Percentiles rank a stretch among this genome's conserved stretches.
phyloP scores from a whole-genome alignment of 1,139 yeast species.

The Yarrowia galli region DNA sequence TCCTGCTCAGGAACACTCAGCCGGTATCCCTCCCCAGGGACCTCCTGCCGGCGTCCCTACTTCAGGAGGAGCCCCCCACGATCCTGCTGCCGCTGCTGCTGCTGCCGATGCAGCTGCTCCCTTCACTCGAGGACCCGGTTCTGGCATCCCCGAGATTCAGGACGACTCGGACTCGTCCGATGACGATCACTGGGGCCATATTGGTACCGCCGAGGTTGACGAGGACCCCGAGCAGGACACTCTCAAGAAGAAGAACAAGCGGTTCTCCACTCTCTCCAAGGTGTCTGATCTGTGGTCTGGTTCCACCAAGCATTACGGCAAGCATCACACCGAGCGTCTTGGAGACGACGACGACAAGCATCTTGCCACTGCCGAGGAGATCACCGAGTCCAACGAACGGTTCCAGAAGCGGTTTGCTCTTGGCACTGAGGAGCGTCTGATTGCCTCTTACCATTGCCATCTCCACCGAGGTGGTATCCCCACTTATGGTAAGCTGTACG shows the following conservation, averaged over 20 bases:
- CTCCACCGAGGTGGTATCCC: constrained; percentile 72
- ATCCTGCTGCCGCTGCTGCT: constrained; percentile 2
- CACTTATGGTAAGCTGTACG: constrained; percentile 79
- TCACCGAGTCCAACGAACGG: constrained; percentile 58
- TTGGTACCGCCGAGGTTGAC: constrained; percentile 37
- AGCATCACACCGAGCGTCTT: constrained; percentile 31
- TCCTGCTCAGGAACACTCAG: not conserved
- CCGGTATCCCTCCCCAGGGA: too few species aligned
- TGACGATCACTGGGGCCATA: constrained; percentile 41
- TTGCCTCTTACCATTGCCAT: constrained; percentile 77
- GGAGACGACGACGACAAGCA: constrained; percentile 55
- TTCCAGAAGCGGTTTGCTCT: constrained; percentile 74
- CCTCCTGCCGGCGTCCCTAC: not conserved
- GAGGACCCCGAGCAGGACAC: constrained; percentile 28
- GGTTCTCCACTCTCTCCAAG: constrained; percentile 27
- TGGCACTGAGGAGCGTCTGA: constrained; percentile 58
- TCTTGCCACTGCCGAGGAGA: constrained; percentile 57
- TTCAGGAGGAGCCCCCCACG: not conserved
- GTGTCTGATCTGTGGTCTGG: constrained; percentile 38
- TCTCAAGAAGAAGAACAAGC: constrained; percentile 28
- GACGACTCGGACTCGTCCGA: constrained; percentile 40
- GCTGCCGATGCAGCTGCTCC: constrained; percentile 5
- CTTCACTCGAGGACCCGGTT: not conserved
- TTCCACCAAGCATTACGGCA: constrained; percentile 31
- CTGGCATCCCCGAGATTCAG: constrained; percentile 38